Evolutionary conservation across 371 early-diverging fungal species (phyloP).

Genomic region (Mucor racemosus): DNA sequence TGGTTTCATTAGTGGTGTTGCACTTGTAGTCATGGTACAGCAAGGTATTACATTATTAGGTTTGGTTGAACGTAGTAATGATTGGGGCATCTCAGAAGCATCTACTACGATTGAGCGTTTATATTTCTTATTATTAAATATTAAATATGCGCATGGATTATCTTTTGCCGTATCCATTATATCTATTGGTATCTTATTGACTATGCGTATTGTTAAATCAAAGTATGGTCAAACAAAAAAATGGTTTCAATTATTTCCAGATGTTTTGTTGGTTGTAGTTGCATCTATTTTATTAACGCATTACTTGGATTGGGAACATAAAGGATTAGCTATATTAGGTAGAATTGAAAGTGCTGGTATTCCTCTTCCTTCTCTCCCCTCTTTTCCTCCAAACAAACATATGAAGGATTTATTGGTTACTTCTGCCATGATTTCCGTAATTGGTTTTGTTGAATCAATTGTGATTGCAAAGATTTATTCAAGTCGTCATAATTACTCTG

Average conservation of each 20-base stretch:
- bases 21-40: constrained; percentile 86
- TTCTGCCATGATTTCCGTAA: constrained; percentile 83
- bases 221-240: constrained; percentile 40
- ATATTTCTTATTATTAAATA: constrained; percentile 57
- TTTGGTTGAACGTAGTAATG: constrained; percentile 49
- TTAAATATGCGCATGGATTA: constrained; percentile 62
- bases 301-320: constrained; percentile 65
- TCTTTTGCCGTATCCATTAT: constrained; percentile 73
- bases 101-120: constrained; percentile 79
- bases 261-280: constrained; percentile 86
- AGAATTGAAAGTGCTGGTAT: constrained; percentile 64
- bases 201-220: constrained; percentile 63
- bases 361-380: constrained; percentile 65
- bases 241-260: constrained; percentile 81
- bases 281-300: constrained; percentile 69
- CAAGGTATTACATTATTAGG: constrained; percentile 83
- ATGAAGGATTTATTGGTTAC: constrained; percentile 63
- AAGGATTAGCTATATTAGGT: constrained; percentile 79
- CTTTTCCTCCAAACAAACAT: constrained; percentile 58
- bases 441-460: constrained; percentile 96
- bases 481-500: constrained; percentile 82
- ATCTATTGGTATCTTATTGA: constrained; percentile 70
- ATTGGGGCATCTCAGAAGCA: constrained; percentile 62
- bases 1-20: constrained; percentile 94
- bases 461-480: constrained; percentile 91